These are phyloP conservation scores for Trametes sanguinea DNA, from an alignment of 768 basidiomycete genomes.

Conservation along the genomic window DNA sequence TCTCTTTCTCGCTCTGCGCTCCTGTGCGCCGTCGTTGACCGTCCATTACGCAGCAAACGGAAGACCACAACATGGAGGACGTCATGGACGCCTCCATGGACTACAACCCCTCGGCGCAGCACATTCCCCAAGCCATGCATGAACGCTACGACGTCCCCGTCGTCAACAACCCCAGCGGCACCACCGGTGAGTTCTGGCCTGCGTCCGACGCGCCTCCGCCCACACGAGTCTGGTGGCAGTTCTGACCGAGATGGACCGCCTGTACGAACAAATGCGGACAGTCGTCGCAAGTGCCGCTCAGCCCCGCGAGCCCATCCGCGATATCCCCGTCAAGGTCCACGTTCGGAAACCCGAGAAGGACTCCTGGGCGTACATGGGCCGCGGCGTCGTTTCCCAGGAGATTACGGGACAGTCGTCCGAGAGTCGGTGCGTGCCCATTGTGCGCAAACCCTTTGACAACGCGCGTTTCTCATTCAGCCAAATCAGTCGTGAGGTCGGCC, in stretches of 20 bases:
- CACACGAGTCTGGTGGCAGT: conserved; percentile 21
- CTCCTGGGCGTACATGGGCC: conserved; percentile 79
- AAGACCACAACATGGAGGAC: conserved; percentile 29
- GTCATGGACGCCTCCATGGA: conserved; percentile 28
- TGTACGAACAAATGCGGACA: conserved; percentile 27
- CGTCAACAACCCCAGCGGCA: neutral
- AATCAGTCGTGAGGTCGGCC: conserved; percentile 62
- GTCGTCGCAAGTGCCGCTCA: conserved; percentile 20
- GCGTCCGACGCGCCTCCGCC: conserved; percentile 19
- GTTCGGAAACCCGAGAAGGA: conserved; percentile 78
- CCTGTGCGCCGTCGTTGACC: neutral
- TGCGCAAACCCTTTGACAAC: neutral
- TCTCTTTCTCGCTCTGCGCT: neutral
- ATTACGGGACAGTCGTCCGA: conserved; percentile 72
- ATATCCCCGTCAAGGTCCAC: conserved; percentile 84
- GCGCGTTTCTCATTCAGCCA: conserved; percentile 15
- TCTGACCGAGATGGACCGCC: conserved; percentile 27
- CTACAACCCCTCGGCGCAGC: conserved; percentile 8
- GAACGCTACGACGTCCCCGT: conserved; percentile 4
- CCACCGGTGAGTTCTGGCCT: conserved; percentile 18
- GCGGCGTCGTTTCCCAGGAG: conserved; percentile 77
- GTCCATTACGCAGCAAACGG: conserved; percentile 11
- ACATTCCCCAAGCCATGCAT: conserved; percentile 11
- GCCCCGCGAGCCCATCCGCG: conserved; percentile 40
- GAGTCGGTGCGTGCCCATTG: conserved; percentile 61